Evolutionary conservation across 176 grass and related monocot genomes (phyloP), one percentile per base, ranked within the genome.

Genomic region (Hordeum marinum): DNA sequence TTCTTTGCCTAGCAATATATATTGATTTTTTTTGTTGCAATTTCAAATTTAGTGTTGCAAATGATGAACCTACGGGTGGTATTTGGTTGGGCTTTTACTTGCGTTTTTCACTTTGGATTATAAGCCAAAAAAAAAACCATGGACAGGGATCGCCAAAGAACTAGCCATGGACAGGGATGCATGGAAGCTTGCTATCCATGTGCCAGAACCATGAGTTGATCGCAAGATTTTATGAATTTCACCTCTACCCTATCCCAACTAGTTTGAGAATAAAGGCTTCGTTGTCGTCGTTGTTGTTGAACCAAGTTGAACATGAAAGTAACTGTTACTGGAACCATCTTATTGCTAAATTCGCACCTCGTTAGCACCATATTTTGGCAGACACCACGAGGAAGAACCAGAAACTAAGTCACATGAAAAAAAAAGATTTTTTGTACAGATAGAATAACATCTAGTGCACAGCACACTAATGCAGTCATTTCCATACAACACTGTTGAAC

Each of bases 381-480:
- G 21, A 39, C 55, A 41, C 36, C n/a, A 18, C 1, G 6, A 26
- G 21, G 58, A 23, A 36, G 7, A 75, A 63, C 48, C 18, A 65
- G 1, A 37, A 18, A 76, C 37, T 25, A 62, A 63, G 32, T 21
- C 13, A 17, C 17, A 35, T 18, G 61, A 7, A 3, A 25, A 81
- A 43, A n/a, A 15, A 52, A 18, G 48, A 52, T 18, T 52, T 52
- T 50, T 52, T 52, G 48, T 52, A 52, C 48, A 52, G 48, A 8
- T 48, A 4, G 3, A 31, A 21, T n/a, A 68, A 36, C 25, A 77
- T 43, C 41, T 72, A 67, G 40, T 67, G 39, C 67, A 67, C 75
- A 58, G 39, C 67, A 66, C 75, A 58, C 82, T 74, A 52, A 83
- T 72, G 39, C 8, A 40, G 11, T 63, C 63, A 77, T 77, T 89